A percentile compares a stretch with the other conserved stretches of the same genome.
phyloP scores from a whole-genome alignment of 805 yeast genomes.

The Suhomyces sp. region DNA sequence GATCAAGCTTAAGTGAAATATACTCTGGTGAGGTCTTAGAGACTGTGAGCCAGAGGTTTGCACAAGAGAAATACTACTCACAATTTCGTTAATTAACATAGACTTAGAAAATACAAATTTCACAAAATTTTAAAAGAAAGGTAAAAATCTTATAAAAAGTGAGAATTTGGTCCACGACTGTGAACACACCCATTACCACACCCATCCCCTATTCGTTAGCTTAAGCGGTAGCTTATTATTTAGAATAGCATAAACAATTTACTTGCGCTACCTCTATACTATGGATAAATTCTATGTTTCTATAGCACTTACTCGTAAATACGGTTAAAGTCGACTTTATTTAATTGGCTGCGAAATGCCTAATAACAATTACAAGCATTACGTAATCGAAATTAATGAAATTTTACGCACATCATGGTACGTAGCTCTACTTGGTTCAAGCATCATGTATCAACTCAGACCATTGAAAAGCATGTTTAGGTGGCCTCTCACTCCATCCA shows the following conservation, averaged over 20 bases:
- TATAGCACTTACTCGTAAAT: neutral
- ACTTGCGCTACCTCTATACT: neutral
- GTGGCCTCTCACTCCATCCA: slow-evolving; percentile 2
- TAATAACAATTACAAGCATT: neutral
- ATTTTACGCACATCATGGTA: neutral
- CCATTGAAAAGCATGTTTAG: slow-evolving; percentile 9
- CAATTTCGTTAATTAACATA: slow-evolving; percentile 32
- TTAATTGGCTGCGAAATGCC: neutral
- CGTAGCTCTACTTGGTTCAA: neutral
- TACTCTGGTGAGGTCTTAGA: slow-evolving; percentile 59
- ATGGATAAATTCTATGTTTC: neutral
- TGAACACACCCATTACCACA: neutral
- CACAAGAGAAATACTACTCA: slow-evolving; percentile 73
- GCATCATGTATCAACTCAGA: slow-evolving; percentile 6
- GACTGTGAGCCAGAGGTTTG: slow-evolving; percentile 59
- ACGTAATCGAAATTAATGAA: neutral
- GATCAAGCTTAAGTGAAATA: slow-evolving; percentile 59
- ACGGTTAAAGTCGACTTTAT: neutral
- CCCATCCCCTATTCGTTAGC: neutral
- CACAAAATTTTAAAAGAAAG: neutral
- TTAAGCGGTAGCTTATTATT: no score
- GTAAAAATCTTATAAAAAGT: neutral
- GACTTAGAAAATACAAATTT: neutral
- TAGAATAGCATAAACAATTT: neutral
- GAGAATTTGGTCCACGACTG: no score